A percentile compares a stretch with the other conserved stretches of the same genome.
Evolutionary conservation across 2,329 filamentous ascomycete genomes (phyloP).

Genomic region (Ampelomyces quisqualis): DNA sequence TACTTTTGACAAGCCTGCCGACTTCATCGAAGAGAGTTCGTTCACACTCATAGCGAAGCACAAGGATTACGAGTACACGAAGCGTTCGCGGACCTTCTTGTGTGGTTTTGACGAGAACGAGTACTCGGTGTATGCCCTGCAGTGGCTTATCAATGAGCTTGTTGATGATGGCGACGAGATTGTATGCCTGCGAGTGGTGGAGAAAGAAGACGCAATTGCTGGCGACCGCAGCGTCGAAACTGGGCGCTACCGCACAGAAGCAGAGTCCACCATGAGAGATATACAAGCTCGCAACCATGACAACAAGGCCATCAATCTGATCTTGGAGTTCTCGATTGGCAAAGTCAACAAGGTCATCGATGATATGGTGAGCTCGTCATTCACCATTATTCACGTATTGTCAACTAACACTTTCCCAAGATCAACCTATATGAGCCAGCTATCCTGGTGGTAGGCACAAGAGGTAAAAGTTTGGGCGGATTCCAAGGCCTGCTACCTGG

Average conservation of each 20-base stretch:
- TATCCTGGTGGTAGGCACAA: slow-evolving; percentile 86
- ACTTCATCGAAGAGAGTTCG: slow-evolving; percentile 60
- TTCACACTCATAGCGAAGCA: slow-evolving; percentile 85
- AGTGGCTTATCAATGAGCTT: slow-evolving; percentile 89
- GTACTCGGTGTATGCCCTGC: slow-evolving; percentile 87
- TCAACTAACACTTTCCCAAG: slow-evolving; percentile 52
- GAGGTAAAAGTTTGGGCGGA: slow-evolving; percentile 79
- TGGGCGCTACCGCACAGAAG: slow-evolving; percentile 73
- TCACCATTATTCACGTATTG: neutral
- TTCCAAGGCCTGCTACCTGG: slow-evolving; percentile 85
- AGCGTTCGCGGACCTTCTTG: slow-evolving; percentile 83
- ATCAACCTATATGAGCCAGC: slow-evolving; percentile 90
- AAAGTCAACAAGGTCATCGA: slow-evolving; percentile 91
- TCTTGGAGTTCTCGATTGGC: slow-evolving; percentile 84
- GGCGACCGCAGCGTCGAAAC: slow-evolving; percentile 62
- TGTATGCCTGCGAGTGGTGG: slow-evolving; percentile 83
- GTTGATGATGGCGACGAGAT: slow-evolving; percentile 94
- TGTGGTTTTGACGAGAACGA: slow-evolving; percentile 88
- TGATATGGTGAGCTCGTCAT: slow-evolving; percentile 67
- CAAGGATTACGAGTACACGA: slow-evolving; percentile 77
- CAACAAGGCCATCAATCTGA: slow-evolving; percentile 80
- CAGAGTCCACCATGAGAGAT: slow-evolving; percentile 69
- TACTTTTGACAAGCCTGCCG: slow-evolving; percentile 68
- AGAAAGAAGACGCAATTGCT: slow-evolving; percentile 73
- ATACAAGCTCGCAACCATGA: slow-evolving; percentile 79